Conservation (phyloP, 2,329 filamentous ascomycete genomes). For the Thelonectria rubi region DNA sequence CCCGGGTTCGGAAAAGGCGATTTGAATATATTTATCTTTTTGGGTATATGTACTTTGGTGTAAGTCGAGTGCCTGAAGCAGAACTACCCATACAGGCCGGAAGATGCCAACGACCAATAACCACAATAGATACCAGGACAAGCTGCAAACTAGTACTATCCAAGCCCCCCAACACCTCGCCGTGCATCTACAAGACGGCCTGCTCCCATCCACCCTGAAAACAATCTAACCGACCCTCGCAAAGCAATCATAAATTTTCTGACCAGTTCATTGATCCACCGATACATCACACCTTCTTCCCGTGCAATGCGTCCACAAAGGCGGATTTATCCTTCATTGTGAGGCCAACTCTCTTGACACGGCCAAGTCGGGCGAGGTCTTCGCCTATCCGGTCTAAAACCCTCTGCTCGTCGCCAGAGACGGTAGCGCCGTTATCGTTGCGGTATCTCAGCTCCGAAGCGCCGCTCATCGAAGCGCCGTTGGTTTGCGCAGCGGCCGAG, state of each 20-base stretch:
- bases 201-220: conserved; percentile 1
- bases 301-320: conserved; percentile 76
- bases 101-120: background rate
- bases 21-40: conserved; percentile 31
- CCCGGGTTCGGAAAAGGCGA: conserved; percentile 43
- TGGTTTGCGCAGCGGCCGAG: conserved; percentile 50
- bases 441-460: conserved; percentile 43
- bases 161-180: conserved; percentile 30
- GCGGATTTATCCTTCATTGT: conserved; percentile 83
- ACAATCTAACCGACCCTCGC: conserved; percentile 7
- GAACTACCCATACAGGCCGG: background rate
- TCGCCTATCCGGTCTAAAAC: conserved; percentile 84
- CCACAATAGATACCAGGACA: background rate
- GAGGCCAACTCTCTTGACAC: conserved; percentile 88
- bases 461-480: conserved; percentile 45
- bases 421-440: conserved; percentile 44
- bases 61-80: background rate
- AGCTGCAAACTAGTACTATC: background rate
- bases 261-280: too few species aligned
- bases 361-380: conserved; percentile 83
- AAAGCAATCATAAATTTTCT: background rate
- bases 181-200: conserved; percentile 30
- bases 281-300: conserved; percentile 47
- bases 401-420: conserved; percentile 68
- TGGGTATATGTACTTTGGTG: background rate